Evolutionary conservation across 1,284 basidiomycete species (phyloP).

Genomic region (Coniferiporia sulphurascens): DNA sequence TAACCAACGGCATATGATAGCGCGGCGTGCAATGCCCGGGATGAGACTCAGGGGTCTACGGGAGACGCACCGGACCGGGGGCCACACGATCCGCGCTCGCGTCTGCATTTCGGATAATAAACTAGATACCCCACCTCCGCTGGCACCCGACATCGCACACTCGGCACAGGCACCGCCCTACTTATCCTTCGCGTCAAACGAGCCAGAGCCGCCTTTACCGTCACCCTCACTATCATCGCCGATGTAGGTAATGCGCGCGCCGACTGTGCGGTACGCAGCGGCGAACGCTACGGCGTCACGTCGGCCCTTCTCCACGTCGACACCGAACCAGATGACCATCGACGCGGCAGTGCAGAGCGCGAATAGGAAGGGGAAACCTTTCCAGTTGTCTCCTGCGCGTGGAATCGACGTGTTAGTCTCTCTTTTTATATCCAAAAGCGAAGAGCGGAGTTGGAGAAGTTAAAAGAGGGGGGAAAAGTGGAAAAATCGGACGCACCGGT

Average conservation of each 20-base stretch:
- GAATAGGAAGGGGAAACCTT: constrained; percentile 81
- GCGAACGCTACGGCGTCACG: constrained; percentile 48
- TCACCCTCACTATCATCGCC: background rate
- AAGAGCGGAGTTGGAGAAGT: background rate
- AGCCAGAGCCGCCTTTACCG: background rate
- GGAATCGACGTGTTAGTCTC: background rate
- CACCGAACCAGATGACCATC: constrained; percentile 66
- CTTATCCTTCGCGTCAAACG: background rate
- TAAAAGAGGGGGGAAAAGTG: background rate
- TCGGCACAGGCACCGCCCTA: too few species aligned
- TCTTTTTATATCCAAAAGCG: background rate
- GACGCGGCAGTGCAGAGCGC: constrained; percentile 61
- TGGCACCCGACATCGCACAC: too few species aligned
- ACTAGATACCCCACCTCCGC: too few species aligned
- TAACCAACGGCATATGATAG: too few species aligned
- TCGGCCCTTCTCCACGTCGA: constrained; percentile 66
- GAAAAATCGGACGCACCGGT: constrained; percentile 26
- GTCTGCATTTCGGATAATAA: too few species aligned
- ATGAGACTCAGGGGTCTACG: too few species aligned
- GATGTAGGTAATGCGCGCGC: background rate
- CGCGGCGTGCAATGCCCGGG: too few species aligned
- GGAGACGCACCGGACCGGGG: too few species aligned
- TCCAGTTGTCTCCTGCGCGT: constrained; percentile 61
- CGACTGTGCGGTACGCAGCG: background rate
- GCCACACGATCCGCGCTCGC: too few species aligned